Evolutionary conservation across 306 rosid species (phyloP).

Genomic region (Inga leiocalycina): DNA sequence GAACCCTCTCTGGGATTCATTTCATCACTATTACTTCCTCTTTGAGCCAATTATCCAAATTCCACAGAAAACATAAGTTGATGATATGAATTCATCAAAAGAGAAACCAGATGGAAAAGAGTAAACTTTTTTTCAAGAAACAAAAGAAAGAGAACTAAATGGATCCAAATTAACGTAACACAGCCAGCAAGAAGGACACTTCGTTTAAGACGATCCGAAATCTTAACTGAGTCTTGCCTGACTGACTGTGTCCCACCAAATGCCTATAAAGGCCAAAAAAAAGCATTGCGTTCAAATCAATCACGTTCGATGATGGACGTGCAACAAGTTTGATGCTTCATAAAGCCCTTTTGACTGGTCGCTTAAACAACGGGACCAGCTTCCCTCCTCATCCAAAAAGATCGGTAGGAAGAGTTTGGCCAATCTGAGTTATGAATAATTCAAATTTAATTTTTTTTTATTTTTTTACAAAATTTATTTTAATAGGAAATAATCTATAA

Average conservation of each 20-base stretch:
- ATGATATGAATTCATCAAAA: background rate
- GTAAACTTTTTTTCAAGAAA: no score
- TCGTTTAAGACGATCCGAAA: background rate
- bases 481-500: no score
- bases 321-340: background rate
- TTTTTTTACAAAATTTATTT: no score
- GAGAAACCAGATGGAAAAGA: background rate
- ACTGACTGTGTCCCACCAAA: conserved; percentile 19
- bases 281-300: conserved; percentile 1
- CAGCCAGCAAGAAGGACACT: background rate
- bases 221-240: background rate
- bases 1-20: background rate
- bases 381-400: no score
- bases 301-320: background rate
- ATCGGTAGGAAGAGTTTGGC: no score
- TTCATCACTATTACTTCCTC: background rate
- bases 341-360: background rate
- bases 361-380: background rate
- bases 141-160: background rate
- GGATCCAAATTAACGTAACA: background rate
- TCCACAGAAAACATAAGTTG: background rate
- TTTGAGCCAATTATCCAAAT: background rate
- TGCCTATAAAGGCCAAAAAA: background rate
- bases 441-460: no score
- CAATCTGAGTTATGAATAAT: no score